phyloP scores from a whole-genome alignment of 192 early-diverging fungal species.

The Kappamyces sp. region DNA sequence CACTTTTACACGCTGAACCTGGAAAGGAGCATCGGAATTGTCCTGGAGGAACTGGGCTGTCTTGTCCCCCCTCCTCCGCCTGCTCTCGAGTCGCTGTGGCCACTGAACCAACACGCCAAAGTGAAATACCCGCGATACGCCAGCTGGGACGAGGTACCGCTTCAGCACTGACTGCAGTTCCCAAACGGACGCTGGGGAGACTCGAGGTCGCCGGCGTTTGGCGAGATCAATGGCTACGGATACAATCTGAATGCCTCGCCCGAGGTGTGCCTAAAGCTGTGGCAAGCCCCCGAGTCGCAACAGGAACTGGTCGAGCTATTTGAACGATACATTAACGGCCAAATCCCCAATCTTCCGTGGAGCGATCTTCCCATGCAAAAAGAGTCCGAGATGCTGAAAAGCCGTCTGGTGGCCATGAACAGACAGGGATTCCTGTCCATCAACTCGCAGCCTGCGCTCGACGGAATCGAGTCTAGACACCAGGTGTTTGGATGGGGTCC shows the following conservation, averaged over 20 bases:
- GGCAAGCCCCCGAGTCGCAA: conserved; percentile 65
- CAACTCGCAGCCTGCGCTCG: conserved; percentile 92
- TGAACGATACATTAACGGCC: conserved; percentile 73
- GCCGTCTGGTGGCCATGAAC: conserved; percentile 66
- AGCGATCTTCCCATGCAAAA: conserved; percentile 70
- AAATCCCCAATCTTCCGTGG: conserved; percentile 86
- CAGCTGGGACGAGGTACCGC: conserved; percentile 77
- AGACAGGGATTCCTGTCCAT: conserved; percentile 85
- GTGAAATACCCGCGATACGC: conserved; percentile 85
- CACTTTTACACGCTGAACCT: conserved; percentile 95
- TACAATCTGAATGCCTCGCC: conserved; percentile 66
- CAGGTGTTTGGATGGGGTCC: conserved; percentile 89
- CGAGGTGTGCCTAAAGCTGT: conserved; percentile 66
- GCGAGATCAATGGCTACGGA: conserved; percentile 68
- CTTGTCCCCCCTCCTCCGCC: conserved; percentile 63
- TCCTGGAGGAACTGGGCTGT: conserved; percentile 74
- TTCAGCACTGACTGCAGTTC: conserved; percentile 36
- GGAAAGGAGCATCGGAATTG: conserved; percentile 77
- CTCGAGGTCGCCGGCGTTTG: conserved; percentile 72
- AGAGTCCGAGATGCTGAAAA: conserved; percentile 71
- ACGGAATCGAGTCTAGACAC: conserved; percentile 76
- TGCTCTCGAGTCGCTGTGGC: conserved; percentile 54
- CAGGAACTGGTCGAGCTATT: conserved; percentile 73
- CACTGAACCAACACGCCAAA: conserved; percentile 88
- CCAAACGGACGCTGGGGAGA: conserved; percentile 99